A percentile compares a stretch with the other conserved stretches of the same genome.
Conservation (phyloP, 2,329 filamentous ascomycete species). For the Scedosporium minutisporum region DNA sequence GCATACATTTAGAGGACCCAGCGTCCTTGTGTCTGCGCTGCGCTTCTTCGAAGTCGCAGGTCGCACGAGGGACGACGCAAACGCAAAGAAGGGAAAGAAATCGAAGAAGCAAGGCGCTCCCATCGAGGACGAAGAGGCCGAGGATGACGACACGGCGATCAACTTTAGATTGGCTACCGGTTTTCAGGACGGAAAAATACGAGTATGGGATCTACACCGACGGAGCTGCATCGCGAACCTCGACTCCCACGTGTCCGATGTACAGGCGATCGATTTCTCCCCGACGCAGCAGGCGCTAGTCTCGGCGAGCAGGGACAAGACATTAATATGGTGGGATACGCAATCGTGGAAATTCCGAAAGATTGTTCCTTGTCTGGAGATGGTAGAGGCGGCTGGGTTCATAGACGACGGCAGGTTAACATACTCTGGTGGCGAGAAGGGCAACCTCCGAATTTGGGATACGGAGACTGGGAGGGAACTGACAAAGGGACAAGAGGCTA, state of each 20-base stretch:
- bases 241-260: conserved; percentile 90
- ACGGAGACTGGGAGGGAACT: conserved; percentile 68
- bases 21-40: conserved; percentile 81
- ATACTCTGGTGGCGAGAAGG: conserved; percentile 78
- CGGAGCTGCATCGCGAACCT: conserved; percentile 66
- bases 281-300: conserved; percentile 64
- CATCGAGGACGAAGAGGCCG: conserved; percentile 26
- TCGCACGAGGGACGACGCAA: conserved; percentile 29
- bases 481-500: conserved; percentile 59
- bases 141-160: conserved; percentile 29
- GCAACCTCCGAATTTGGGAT: conserved; percentile 75
- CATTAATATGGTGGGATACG: conserved; percentile 83
- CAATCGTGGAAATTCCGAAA: conserved; percentile 73
- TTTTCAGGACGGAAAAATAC: conserved; percentile 85
- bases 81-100: conserved; percentile 22
- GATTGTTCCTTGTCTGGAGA: conserved; percentile 76
- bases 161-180: conserved; percentile 79
- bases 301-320: conserved; percentile 86
- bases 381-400: conserved; percentile 77
- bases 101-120: conserved; percentile 24
- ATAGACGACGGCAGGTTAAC: conserved; percentile 60
- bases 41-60: conserved; percentile 75
- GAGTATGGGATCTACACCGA: conserved; percentile 86
- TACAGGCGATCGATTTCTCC: conserved; percentile 80
- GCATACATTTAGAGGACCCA: conserved; percentile 89